Base-by-base conservation (phyloP, 164 flowering plant genomes). In the Sedum album region DNA sequence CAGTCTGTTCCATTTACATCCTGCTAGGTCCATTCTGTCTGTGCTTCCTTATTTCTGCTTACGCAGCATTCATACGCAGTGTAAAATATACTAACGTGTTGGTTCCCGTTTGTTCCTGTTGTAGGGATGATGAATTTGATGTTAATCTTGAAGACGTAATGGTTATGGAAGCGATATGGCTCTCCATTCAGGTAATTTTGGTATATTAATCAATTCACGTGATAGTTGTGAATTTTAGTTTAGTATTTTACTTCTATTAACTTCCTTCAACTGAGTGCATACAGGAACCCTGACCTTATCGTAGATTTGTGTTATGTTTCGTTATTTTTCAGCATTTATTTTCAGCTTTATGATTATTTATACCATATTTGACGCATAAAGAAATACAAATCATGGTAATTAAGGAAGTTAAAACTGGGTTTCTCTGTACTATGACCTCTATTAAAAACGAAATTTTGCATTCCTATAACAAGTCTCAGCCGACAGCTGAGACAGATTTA, bases 91-190 rank as follows among this genome's bases (percentile, higher is more conserved):
- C 41, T 25, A 10, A 51, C 36, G n/a, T 15, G 51, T 14, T 33
- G 57, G 57, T 51, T 20, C 14, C 13, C 28, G 1, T 21, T 20
- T 26, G 21, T 21, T 39, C 57, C 14, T 67, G 71, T 23, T 81
- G 74, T 81, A 94, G 99, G 88, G 90, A 85, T n/a, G 89, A 83
- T 60, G 93, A 84, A 61, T 88, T 88, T 80, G 97, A 91, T 70
- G 67, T 91, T 71, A 96, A 94, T 81, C 89, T 90, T 30, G 97
- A 94, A 73, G 97, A 91, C 70, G 77, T 94, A 64, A 91, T 94
- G 99, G 87, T 94, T 68, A 91, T 94, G 92, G 96, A 94, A 83
- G 99, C 99, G 51, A 94, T 94, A 67, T 94, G 97, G 99, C 90
- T 83, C 69, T 94, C 99, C 39, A 84, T 91, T 79, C 96, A 91